A percentile compares a stretch with the other conserved stretches of the same genome.
phyloP scores from a whole-genome alignment of 2,329 filamentous ascomycete genomes.

The Verticillium nubilum region DNA sequence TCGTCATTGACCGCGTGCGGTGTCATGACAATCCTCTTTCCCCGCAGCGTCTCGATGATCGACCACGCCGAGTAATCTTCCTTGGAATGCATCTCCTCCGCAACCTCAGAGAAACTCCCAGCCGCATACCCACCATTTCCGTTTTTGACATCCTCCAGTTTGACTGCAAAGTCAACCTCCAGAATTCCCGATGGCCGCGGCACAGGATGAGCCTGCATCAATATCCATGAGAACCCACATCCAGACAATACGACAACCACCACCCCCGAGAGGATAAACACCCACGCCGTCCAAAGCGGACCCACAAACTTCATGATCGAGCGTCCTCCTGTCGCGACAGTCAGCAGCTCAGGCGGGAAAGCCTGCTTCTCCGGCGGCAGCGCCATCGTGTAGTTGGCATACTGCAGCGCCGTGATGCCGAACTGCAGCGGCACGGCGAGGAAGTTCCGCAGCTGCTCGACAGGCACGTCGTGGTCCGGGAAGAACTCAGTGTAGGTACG shows the following conservation, averaged over 20 bases:
- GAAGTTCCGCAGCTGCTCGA: slow-evolving; percentile 13
- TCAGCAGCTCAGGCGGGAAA: slow-evolving; percentile 10
- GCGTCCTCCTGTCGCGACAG: slow-evolving; percentile 11
- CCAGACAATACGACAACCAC: not conserved
- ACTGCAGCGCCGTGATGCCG: slow-evolving; percentile 11
- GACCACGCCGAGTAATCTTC: not conserved
- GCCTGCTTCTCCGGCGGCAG: slow-evolving; percentile 5
- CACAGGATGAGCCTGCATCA: slow-evolving; percentile 1
- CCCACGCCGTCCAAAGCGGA: slow-evolving; percentile 12
- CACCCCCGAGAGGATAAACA: slow-evolving; percentile 10
- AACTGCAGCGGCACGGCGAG: slow-evolving; percentile 15
- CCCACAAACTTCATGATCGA: slow-evolving; percentile 11
- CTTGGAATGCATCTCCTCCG: not conserved
- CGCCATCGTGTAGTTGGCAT: slow-evolving; percentile 12
- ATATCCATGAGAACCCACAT: slow-evolving; percentile 1
- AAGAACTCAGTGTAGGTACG: slow-evolving; percentile 14
- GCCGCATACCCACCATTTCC: not conserved
- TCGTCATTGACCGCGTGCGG: not conserved
- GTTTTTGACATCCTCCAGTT: slow-evolving; percentile 1
- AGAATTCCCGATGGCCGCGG: slow-evolving; percentile 5
- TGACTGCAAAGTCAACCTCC: slow-evolving; percentile 2
- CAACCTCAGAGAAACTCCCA: not conserved
- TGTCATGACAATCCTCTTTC: not conserved
- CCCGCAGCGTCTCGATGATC: not conserved
- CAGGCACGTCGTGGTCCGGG: slow-evolving; percentile 11